Base-by-base conservation (phyloP, 1,139 yeast species). In the Kurtzmaniella quercitrusa region DNA sequence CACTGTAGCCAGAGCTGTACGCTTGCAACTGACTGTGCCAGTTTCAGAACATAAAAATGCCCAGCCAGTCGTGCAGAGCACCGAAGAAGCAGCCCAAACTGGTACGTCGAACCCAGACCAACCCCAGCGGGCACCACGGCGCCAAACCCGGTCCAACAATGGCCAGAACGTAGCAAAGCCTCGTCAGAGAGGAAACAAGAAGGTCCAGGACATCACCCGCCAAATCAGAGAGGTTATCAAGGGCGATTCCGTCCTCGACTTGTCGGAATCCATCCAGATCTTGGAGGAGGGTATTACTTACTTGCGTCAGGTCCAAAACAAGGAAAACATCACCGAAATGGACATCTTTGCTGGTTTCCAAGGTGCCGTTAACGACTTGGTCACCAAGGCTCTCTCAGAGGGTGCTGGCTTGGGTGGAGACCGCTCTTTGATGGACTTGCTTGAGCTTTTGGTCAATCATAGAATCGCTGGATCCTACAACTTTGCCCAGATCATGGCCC, bases 211-310 rank as follows among this genome's bases (percentile, higher is more conserved):
- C 46, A 67, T 72, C 34, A 51, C 65, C 15, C 49, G 52, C 14
- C 77, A 71, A 48, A 57, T 72, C 41, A 46, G 50, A 14, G 48
- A 53, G 7, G 58, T 71, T 1, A 60, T 67, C 27, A 45, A 43
- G 16, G 48, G 53, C 11, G 46, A 58, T 2, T 36, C 54, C 3
- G 41, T 49, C 15, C 45, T 43, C 3, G 62, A 61, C 39, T 49
- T 67, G 27, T 40, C 51, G 3, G 77, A 70, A 46, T 55, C 68
- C 17, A 50, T 63, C 23, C 72, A 64, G 36, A 70, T 73, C 44
- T 62, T 70, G 41, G 75, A 70, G 41, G 77, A 73, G 52, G 77
- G 76, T 2, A 55, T 71, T 36, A 50, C 65, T 27, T 73, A 69
- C 51, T 57, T 73, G 46, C 57, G 73, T 42, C 71, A 70, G 40